These are phyloP conservation scores for Themeda triandra DNA, from an alignment of 176 grass and related monocot species.

Conservation along the genomic window DNA sequence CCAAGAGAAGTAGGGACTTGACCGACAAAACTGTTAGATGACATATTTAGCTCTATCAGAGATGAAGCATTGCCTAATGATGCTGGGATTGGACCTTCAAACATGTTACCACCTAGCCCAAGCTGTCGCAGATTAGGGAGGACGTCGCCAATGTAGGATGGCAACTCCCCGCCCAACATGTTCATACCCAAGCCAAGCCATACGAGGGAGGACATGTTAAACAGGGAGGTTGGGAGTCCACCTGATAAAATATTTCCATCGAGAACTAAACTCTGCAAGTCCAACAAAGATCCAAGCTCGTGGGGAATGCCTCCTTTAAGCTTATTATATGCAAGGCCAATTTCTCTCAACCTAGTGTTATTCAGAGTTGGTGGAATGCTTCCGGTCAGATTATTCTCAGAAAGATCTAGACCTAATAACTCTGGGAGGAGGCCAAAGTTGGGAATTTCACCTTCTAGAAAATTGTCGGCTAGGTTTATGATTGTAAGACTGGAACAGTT, in stretches of 20 bases:
- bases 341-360: not conserved
- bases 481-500: not conserved
- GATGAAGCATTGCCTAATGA: slow-evolving; percentile 12
- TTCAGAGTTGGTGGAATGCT: slow-evolving; percentile 24
- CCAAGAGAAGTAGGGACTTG: slow-evolving; percentile 25
- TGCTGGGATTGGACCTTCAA: slow-evolving; percentile 32
- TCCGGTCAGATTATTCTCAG: slow-evolving; percentile 16
- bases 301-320: not conserved
- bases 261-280: fast-evolving
- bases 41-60: slow-evolving; percentile 7
- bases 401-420: not conserved
- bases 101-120: not conserved
- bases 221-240: not conserved
- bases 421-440: slow-evolving; percentile 1
- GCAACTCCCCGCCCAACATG: not conserved
- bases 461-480: not conserved
- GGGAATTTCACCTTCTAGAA: slow-evolving; percentile 16
- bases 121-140: slow-evolving; percentile 18
- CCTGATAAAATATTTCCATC: not conserved
- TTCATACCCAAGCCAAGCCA: too few relatives aligned
- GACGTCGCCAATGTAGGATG: not conserved
- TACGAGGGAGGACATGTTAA: too few relatives aligned
- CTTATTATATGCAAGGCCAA: not conserved
- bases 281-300: not conserved
- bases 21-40: not conserved